Evolutionary conservation across 2,329 filamentous ascomycete species (phyloP).

Genomic region (Exophiala lecanii-corni): DNA sequence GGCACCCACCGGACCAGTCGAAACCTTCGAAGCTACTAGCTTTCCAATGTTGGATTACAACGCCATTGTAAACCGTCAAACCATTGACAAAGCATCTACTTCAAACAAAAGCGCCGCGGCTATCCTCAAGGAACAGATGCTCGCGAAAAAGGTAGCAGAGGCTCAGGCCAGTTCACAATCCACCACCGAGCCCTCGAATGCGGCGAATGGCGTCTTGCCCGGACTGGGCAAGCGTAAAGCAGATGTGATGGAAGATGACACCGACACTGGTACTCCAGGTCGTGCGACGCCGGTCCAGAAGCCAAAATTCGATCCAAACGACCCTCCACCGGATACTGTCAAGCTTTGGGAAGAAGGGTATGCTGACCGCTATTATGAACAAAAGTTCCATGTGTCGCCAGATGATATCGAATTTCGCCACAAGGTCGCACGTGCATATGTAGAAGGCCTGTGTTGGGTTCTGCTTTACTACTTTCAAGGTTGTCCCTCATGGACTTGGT

Average conservation of each 20-base stretch:
- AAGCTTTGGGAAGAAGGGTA: slow-evolving; percentile 95
- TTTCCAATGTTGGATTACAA: slow-evolving; percentile 67
- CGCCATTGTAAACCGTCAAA: slow-evolving; percentile 73
- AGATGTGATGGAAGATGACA: slow-evolving; percentile 59
- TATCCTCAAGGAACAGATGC: slow-evolving; percentile 74
- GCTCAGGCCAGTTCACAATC: slow-evolving; percentile 34
- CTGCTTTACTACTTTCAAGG: slow-evolving; percentile 96
- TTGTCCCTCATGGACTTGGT: slow-evolving; percentile 98
- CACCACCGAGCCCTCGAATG: slow-evolving; percentile 21
- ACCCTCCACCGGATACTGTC: slow-evolving; percentile 68
- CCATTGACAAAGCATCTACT: slow-evolving; percentile 63
- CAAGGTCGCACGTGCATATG: slow-evolving; percentile 84
- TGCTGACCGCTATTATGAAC: slow-evolving; percentile 90
- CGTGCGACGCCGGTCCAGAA: slow-evolving; percentile 51
- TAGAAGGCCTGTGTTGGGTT: slow-evolving; percentile 93
- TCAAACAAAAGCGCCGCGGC: slow-evolving; percentile 95
- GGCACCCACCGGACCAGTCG: slow-evolving; percentile 43
- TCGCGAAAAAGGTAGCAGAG: slow-evolving; percentile 37
- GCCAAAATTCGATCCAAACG: slow-evolving; percentile 36
- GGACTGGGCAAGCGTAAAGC: slow-evolving; percentile 72
- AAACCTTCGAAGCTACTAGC: slow-evolving; percentile 20
- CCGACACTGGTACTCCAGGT: slow-evolving; percentile 52
- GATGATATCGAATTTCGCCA: slow-evolving; percentile 81
- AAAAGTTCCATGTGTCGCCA: slow-evolving; percentile 84
- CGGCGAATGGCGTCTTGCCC: slow-evolving; percentile 17